phyloP scores from a whole-genome alignment of 169 alveolate genomes.

The Plasmodium gaboni region DNA sequence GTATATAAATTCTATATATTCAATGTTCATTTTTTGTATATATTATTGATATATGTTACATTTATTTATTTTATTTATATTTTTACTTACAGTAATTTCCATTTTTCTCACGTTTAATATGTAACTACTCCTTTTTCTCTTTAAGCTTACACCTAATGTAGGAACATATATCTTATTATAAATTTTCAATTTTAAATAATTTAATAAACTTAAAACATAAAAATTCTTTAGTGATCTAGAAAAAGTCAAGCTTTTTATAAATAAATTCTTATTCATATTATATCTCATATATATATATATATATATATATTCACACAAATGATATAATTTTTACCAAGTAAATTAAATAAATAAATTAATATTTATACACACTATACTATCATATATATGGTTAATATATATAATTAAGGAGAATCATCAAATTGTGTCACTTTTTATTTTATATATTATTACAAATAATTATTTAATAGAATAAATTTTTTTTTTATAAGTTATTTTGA shows the following conservation, averaged over 20 bases:
- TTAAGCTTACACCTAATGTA: neutral
- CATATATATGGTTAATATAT: too few relatives aligned
- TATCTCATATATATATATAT: neutral
- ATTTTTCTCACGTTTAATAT: neutral
- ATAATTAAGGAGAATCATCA: too few relatives aligned
- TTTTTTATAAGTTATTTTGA: too few relatives aligned
- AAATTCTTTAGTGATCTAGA: slow-evolving; percentile 15
- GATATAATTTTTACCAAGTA: too few relatives aligned
- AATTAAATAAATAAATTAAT: too few relatives aligned
- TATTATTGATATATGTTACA: neutral
- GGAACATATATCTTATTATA: neutral
- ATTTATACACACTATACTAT: too few relatives aligned
- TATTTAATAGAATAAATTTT: too few relatives aligned
- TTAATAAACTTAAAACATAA: slow-evolving; percentile 12
- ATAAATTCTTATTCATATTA: slow-evolving; percentile 25
- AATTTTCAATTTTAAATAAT: slow-evolving; percentile 8
- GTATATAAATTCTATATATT: neutral
- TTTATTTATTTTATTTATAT: neutral
- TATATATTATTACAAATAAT: too few relatives aligned
- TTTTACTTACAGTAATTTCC: slow-evolving; percentile 39
- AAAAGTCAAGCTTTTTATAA: neutral
- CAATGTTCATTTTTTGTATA: neutral
- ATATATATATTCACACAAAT: neutral
- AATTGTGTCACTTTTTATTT: too few relatives aligned
- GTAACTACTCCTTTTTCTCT: neutral